Evolutionary conservation across 1,284 basidiomycete genomes (phyloP), one percentile per base, ranked within the genome.

Genomic region (Microbotryum intermedium): DNA sequence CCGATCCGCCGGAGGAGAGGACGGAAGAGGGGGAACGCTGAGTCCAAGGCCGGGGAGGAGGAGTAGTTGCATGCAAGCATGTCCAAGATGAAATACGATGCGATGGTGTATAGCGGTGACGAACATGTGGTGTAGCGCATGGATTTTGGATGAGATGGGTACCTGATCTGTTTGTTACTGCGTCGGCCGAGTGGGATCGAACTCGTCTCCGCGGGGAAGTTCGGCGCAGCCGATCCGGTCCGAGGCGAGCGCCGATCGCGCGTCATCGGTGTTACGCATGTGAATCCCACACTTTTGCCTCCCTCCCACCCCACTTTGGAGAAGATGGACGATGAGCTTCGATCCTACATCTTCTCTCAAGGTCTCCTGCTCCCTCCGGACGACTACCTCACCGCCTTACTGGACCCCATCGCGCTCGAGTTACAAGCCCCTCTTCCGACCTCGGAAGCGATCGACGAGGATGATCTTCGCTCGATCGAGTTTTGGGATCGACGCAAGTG

Each of bases 401-500:
- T 39, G 30, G 34, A 30, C 2, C 23, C 50, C 23, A 20, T 49
- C 23, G 47, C 23, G 8, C 21, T 16, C 25, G 47, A 49, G 25
- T 30, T 52, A 23, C 20, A 43, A 44, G 8, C 56, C 49, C 44
- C 50, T 23, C 43, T 57, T 42, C 5, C 29, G 4, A 6, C 23
- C 39, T 47, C 46, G 6, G 47, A 49, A 50, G 28, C 23, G 46
- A 48, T 23, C 46, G 21, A 48, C 16, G 46, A 48, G 46, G 26
- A 23, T 21, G 21, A 28, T 20, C 47, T 55, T 30, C 50, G 34
- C 49, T 57, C 52, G 9, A 34, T 60, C 50, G 59, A 60, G 29
- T 61, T 61, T 25, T 61, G 59, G 56, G 62, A 61, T 50, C 49
- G 45, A 42, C 11, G 34, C 8, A 34, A 49, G 2, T 13, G 34